These are phyloP conservation scores for Ustilago hordei DNA, from an alignment of 1,284 basidiomycete species.

Conservation along the genomic window DNA sequence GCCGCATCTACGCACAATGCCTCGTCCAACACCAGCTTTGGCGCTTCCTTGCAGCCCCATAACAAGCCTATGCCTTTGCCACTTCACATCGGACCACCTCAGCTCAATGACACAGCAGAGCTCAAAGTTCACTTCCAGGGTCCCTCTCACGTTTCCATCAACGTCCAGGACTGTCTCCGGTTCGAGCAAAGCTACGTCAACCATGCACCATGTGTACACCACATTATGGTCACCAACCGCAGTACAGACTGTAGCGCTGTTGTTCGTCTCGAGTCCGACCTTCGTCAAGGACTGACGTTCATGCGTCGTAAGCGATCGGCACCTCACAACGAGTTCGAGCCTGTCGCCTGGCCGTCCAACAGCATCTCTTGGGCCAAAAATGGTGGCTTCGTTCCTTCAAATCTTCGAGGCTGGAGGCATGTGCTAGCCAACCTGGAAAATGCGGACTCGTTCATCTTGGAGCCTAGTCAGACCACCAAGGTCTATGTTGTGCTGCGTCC, in stretches of 20 bases:
- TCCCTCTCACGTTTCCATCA: conserved; percentile 38
- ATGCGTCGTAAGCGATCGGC: conserved; percentile 55
- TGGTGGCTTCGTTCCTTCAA: conserved; percentile 59
- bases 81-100: conserved; percentile 32
- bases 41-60: conserved; percentile 20
- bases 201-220: conserved; percentile 58
- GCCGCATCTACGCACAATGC: conserved; percentile 41
- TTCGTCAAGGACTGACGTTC: conserved; percentile 57
- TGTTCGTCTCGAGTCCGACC: conserved; percentile 55
- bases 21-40: conserved; percentile 43
- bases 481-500: conserved; percentile 61
- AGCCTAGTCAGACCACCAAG: conserved; percentile 45
- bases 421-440: conserved; percentile 62
- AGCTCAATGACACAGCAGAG: conserved; percentile 34
- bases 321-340: conserved; percentile 43
- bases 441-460: conserved; percentile 57
- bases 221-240: conserved; percentile 50
- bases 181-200: conserved; percentile 62
- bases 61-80: conserved; percentile 17
- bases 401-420: conserved; percentile 63
- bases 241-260: conserved; percentile 39
- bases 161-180: conserved; percentile 36
- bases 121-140: conserved; percentile 37
- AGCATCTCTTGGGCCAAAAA: conserved; percentile 58
- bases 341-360: conserved; percentile 59